Conservation (phyloP, 768 basidiomycete species). For the Hydnum rufescens region DNA sequence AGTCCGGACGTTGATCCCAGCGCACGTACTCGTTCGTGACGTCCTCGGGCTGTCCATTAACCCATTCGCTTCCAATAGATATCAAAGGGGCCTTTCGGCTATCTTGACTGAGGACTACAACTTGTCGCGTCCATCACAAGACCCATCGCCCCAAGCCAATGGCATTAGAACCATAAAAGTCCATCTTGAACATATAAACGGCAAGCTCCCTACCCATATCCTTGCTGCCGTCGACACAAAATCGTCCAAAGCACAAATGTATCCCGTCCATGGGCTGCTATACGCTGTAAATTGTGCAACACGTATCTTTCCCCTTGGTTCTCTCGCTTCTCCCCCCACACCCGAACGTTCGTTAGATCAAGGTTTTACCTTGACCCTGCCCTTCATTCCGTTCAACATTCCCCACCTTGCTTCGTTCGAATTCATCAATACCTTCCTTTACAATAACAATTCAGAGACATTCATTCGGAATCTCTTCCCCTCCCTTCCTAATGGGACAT, state of each 20-base stretch:
- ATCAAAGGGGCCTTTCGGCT: no score
- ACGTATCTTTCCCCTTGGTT: neutral
- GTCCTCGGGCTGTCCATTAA: neutral
- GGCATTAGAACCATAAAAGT: neutral
- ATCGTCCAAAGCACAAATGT: neutral
- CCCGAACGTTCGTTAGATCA: neutral
- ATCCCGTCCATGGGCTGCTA: neutral
- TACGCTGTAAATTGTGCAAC: neutral
- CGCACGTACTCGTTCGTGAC: neutral
- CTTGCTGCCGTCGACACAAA: neutral
- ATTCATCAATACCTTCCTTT: constrained; percentile 44
- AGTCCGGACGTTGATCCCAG: neutral
- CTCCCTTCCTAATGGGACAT: constrained; percentile 1
- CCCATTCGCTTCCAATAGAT: neutral
- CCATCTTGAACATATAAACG: neutral
- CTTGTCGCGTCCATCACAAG: no score
- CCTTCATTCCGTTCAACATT: constrained; percentile 48
- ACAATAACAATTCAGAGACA: constrained; percentile 38
- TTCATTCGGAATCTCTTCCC: constrained; percentile 49
- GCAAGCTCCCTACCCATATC: neutral
- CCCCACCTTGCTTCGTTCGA: constrained; percentile 54
- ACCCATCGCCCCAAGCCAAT: no score
- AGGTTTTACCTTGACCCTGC: constrained; percentile 20
- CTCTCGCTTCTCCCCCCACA: neutral
- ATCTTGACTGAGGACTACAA: no score